Base-by-base conservation (phyloP, 2,329 filamentous ascomycete species). In the Colletotrichum chlorophyti region DNA sequence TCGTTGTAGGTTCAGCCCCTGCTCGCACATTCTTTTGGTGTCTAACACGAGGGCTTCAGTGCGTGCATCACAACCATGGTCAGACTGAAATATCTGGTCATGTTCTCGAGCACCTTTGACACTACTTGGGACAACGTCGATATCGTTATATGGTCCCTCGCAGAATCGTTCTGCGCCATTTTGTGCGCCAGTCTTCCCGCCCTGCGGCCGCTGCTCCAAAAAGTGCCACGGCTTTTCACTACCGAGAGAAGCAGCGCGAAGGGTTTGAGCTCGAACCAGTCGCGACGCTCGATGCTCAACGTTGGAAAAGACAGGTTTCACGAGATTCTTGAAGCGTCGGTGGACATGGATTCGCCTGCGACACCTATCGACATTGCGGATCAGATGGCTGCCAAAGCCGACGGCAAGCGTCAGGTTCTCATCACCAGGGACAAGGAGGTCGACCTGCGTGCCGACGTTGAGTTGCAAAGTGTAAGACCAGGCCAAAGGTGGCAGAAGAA, bases 1-100 rank as follows among this genome's bases (percentile, higher is more conserved):
- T 79, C 85, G 35, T 89, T 90, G 66, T 86, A 85, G 26, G 82
- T 58, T 83, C 17, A 2, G n/a, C n/a, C n/a, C n/a, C n/a, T 19
- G 24, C 12, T 17, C 14, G 8, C 4, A 15, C 19, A 11, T 14
- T n/a, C 29, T 24, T 10, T 50, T 12, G 4, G 5, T n/a, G 7
- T 21, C 60, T 60, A 32, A 58, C 41, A 31, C 7, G n/a, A 15
- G 8, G 9, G 3, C 29, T 6, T 6, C 21, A 65, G 63, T 32
- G 60, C 63, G 8, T 65, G 63, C 14, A 34, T 64, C 9, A 63
- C 63, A 9, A 65, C 54, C 31, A 63, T 65, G 55, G 42, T 65
- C 6, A 48, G 63, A 11, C 49, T 65, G 14, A 63, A 58, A 26
- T 63, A 63, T n/a, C 26, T 65, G 6, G 61, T 62, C 53, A 38